Evolutionary conservation across 768 basidiomycete genomes (phyloP).

Genomic region (Macrolepiota dolichaula): DNA sequence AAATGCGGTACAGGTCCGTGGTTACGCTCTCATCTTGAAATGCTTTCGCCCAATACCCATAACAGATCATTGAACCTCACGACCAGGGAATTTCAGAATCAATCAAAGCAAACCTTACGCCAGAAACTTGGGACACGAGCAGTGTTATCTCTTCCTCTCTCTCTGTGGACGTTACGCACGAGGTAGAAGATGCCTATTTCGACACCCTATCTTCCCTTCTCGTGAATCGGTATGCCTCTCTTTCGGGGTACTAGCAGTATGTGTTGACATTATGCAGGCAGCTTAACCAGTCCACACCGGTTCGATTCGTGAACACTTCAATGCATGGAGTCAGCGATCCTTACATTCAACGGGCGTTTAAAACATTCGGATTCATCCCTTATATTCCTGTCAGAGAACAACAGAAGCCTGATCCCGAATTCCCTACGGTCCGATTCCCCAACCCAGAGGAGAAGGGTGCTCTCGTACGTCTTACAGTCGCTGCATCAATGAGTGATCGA

Average conservation of each 20-base stretch:
- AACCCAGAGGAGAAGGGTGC: conserved; percentile 90
- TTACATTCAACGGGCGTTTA: conserved; percentile 57
- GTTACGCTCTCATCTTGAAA: background rate
- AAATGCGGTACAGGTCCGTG: conserved; percentile 73
- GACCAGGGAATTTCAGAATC: conserved; percentile 71
- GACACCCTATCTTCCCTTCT: conserved; percentile 29
- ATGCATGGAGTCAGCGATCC: conserved; percentile 87
- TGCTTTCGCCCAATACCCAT: conserved; percentile 2
- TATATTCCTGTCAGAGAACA: conserved; percentile 66
- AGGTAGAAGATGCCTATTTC: conserved; percentile 61
- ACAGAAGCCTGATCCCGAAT: conserved; percentile 75
- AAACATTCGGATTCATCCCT: conserved; percentile 52
- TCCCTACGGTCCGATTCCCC: conserved; percentile 81
- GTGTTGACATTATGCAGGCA: conserved; percentile 19
- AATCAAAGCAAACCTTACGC: conserved; percentile 61
- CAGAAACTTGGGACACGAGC: conserved; percentile 39
- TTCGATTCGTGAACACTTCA: conserved; percentile 81
- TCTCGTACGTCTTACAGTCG: conserved; percentile 16
- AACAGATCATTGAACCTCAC: conserved; percentile 80
- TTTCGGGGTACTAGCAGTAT: background rate
- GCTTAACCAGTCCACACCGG: conserved; percentile 31
- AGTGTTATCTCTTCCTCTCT: conserved; percentile 36
- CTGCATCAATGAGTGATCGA: background rate
- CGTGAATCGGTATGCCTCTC: conserved; percentile 19
- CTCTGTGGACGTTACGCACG: conserved; percentile 54